phyloP scores from a whole-genome alignment of 1,284 basidiomycete genomes.

The Phellopilus nigrolimitatus region DNA sequence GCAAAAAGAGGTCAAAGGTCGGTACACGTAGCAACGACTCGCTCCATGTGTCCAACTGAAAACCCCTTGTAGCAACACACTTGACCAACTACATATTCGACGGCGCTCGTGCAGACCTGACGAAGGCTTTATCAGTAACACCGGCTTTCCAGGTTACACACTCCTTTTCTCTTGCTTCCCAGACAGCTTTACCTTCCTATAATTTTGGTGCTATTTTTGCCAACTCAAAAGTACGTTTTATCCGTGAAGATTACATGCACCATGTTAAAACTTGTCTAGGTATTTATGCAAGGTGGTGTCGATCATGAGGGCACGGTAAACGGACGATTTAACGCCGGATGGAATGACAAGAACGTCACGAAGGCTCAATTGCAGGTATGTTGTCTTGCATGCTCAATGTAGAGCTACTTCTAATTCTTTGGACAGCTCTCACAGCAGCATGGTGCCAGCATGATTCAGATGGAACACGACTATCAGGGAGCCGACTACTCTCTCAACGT shows the following conservation, averaged over 20 bases:
- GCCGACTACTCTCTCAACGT: conserved; percentile 84
- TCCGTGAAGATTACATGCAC: conserved; percentile 12
- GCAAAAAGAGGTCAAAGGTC: conserved; percentile 87
- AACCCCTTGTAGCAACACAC: conserved; percentile 65
- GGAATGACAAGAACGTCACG: conserved; percentile 75
- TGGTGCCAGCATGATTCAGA: conserved; percentile 84
- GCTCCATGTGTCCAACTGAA: conserved; percentile 13
- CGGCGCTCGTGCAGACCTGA: conserved; percentile 92
- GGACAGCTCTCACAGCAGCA: conserved; percentile 36
- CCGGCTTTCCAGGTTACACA: conserved; percentile 99
- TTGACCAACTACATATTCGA: conserved; percentile 96
- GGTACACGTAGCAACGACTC: conserved; percentile 24
- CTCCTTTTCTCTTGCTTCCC: conserved; percentile 85
- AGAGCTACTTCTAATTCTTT: conserved; percentile 12
- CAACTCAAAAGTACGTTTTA: conserved; percentile 62
- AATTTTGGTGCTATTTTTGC: conserved; percentile 95
- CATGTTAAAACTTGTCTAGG: conserved; percentile 40
- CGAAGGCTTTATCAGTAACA: conserved; percentile 89
- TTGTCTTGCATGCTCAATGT: conserved; percentile 5
- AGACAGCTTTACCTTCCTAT: conserved; percentile 76
- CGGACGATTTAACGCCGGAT: conserved; percentile 87
- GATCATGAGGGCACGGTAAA: conserved; percentile 92
- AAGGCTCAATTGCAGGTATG: conserved; percentile 89
- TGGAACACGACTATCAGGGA: conserved; percentile 95
- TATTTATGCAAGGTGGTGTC: conserved; percentile 90